Evolutionary conservation across 2,329 filamentous ascomycete species (phyloP).

Genomic region (Colletotrichum sp.): DNA sequence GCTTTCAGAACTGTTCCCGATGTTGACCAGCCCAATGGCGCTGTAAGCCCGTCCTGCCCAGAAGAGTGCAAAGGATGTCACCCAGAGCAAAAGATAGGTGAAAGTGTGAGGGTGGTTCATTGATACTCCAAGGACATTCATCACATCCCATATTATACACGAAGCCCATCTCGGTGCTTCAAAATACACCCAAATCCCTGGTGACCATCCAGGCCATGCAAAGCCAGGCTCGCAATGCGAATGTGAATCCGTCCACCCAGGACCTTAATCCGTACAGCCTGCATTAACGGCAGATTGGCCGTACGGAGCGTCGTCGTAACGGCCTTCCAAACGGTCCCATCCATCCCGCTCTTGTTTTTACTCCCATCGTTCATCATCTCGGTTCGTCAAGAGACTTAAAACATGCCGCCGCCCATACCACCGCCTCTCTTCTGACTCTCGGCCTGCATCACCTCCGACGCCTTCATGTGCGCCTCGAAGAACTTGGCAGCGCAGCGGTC

Average conservation of each 20-base stretch:
- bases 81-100: not conserved
- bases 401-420: slow-evolving; percentile 57
- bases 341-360: not conserved
- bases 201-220: not conserved
- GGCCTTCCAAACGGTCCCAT: not conserved
- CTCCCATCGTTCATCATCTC: not conserved
- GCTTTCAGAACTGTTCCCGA: not conserved
- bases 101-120: slow-evolving; percentile 1
- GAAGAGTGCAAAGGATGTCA: not conserved
- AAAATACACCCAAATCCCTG: slow-evolving; percentile 1
- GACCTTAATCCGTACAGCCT: not conserved
- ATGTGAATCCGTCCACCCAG: not conserved
- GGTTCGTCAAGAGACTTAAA: slow-evolving; percentile 24
- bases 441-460: slow-evolving; percentile 94
- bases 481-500: slow-evolving; percentile 98
- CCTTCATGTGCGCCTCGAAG: slow-evolving; percentile 98
- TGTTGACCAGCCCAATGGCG: not conserved
- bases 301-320: not conserved
- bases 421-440: slow-evolving; percentile 74
- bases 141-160: slow-evolving; percentile 6
- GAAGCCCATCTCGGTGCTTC: slow-evolving; percentile 5
- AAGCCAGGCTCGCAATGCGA: not conserved
- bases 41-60: not conserved
- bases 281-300: not conserved
- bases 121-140: not conserved